These are phyloP conservation scores for Phytopythium ostracodes DNA, from an alignment of 352 stramenopile species.

Conservation along the genomic window DNA sequence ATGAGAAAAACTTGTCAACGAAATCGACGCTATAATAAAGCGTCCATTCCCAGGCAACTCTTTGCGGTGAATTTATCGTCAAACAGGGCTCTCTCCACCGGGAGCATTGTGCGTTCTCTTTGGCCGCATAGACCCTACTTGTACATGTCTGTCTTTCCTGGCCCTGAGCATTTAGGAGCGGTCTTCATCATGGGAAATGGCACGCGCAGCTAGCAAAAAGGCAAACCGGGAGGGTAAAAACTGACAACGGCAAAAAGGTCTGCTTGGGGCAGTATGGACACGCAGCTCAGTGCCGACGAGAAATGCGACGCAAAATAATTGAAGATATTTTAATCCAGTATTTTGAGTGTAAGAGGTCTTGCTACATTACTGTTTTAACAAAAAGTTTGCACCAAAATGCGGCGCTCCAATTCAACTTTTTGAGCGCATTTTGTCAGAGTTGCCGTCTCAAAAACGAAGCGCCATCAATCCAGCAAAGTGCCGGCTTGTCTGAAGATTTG, in stretches of 20 bases:
- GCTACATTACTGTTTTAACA: background rate
- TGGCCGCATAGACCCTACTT: conserved; percentile 4
- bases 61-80: conserved; percentile 3
- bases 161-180: background rate
- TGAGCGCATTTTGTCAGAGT: background rate
- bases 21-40: background rate
- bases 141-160: conserved; percentile 1
- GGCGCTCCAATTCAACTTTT: no score
- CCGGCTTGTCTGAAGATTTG: conserved; percentile 4
- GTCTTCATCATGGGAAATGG: background rate
- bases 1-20: background rate
- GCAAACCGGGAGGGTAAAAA: background rate
- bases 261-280: conserved; percentile 5
- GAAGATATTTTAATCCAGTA: background rate
- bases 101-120: background rate
- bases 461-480: conserved; percentile 1
- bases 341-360: no score
- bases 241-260: conserved; percentile 2
- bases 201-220: background rate
- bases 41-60: background rate
- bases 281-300: background rate
- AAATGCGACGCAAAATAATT: conserved; percentile 8
- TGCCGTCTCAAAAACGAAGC: conserved; percentile 1
- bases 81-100: background rate
- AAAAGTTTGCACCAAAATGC: background rate